Conservation (phyloP, 148 eudicot species). For the Spergularia marina region DNA sequence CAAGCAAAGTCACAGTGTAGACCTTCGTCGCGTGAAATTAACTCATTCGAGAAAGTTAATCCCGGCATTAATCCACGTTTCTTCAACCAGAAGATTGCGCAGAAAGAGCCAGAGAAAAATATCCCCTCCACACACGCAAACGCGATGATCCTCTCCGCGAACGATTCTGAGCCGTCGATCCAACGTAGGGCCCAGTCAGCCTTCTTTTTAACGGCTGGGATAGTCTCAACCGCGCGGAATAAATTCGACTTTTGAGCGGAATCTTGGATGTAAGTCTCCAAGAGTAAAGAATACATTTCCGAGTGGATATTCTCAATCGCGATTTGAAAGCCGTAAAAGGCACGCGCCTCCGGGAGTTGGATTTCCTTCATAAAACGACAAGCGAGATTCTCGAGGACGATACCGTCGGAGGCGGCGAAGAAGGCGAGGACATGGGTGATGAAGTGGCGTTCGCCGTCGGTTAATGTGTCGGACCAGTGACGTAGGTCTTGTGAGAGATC, state of each 20-base stretch:
- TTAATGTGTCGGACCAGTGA: slow-evolving; percentile 51
- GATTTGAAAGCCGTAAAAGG: slow-evolving; percentile 73
- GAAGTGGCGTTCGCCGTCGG: slow-evolving; percentile 67
- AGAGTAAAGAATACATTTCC: slow-evolving; percentile 62
- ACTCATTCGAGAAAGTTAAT: slow-evolving; percentile 64
- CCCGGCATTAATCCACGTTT: slow-evolving; percentile 83
- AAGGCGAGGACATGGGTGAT: slow-evolving; percentile 85
- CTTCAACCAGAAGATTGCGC: slow-evolving; percentile 72
- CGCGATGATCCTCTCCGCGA: slow-evolving; percentile 60
- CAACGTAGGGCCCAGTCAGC: slow-evolving; percentile 72
- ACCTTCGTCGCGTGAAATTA: slow-evolving; percentile 75
- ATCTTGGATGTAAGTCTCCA: slow-evolving; percentile 63
- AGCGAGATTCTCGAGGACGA: slow-evolving; percentile 70
- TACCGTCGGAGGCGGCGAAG: slow-evolving; percentile 81
- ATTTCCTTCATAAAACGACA: slow-evolving; percentile 69
- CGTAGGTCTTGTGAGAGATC: slow-evolving; percentile 47
- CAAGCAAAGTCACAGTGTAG: slow-evolving; percentile 81
- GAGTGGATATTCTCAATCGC: slow-evolving; percentile 82
- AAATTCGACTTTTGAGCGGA: slow-evolving; percentile 39
- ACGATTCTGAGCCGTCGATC: slow-evolving; percentile 59
- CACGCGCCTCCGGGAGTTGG: slow-evolving; percentile 77
- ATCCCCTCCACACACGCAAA: slow-evolving; percentile 77
- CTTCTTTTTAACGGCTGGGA: slow-evolving; percentile 58
- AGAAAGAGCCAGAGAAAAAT: slow-evolving; percentile 71
- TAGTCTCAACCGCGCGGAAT: slow-evolving; percentile 66